Base-by-base conservation (phyloP, 768 basidiomycete species). In the Serendipita sp. region DNA sequence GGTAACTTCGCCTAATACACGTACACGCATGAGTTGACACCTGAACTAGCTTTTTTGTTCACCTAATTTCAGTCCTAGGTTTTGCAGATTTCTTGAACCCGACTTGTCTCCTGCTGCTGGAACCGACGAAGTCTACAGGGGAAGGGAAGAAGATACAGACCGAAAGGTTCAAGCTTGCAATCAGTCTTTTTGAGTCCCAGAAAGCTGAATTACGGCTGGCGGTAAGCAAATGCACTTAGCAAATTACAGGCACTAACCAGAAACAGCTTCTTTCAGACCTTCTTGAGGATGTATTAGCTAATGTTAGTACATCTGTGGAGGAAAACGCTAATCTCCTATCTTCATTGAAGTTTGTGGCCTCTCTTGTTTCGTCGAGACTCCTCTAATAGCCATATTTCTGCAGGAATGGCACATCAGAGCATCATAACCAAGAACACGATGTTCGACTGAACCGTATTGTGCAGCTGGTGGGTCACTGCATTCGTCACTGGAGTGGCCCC, bases 61-160 rank as follows among this genome's bases (percentile, higher is more conserved):
- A 94, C 71, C 80, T 99, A 13, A 81, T 89, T 23, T 84, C 90
- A 64, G 85, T 88, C 1, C 80, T 98, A 23, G 93, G 91, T 2
- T 76, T 85, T 4, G 75, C 79, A 5, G 85, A 91, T 34, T 99
- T 94, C 77, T 75, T 95, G 48, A 79, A 89, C 0, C 86, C 92
- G 0, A 73, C 96, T 13, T 83, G 80, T 64, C 88, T 96, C 83
- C 81, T 97, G 0, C 78, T 98, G 28, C 78, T 92, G 1, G 90
- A 94, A 80, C 84, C 7, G 88, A 83, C 68, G 83, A 85, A 16
- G 79, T 86, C 41, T 80, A 83, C 10, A 82, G 85, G 51, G 86
- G 18, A 35, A 36, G 36, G 35, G 23, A 60, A n/a, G 8, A 60
- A 60, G 30, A 60, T 28, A 30, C 56, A 60, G 18, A 8, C 56